These are phyloP conservation scores for Coemansia umbellata DNA, from an alignment of 192 early-diverging fungal genomes.

Conservation along the genomic window DNA sequence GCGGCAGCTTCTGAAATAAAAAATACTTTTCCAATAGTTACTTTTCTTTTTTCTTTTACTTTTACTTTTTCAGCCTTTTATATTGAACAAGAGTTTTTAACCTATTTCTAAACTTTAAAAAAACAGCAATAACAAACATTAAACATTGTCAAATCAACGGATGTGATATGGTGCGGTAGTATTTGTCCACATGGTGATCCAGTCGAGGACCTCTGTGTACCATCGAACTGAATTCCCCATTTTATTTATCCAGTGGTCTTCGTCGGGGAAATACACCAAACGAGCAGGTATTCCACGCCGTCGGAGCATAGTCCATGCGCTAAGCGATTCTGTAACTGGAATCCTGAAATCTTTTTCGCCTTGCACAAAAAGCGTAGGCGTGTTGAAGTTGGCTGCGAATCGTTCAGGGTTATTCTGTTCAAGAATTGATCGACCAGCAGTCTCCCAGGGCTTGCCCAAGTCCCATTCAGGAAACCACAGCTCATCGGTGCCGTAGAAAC, in stretches of 20 bases:
- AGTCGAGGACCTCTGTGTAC: conserved; percentile 66
- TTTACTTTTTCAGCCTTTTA: too few relatives aligned
- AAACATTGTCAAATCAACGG: conserved; percentile 2
- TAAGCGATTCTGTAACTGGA: conserved; percentile 65
- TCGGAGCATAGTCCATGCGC: conserved; percentile 72
- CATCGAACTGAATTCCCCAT: conserved; percentile 68
- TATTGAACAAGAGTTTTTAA: background rate
- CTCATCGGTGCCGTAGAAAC: conserved; percentile 74
- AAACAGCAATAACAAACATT: background rate
- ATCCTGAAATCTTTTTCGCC: conserved; percentile 69
- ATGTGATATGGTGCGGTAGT: conserved; percentile 31
- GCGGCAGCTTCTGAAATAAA: conserved; percentile 47
- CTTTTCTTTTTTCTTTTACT: too few relatives aligned
- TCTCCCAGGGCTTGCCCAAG: conserved; percentile 59
- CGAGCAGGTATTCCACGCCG: conserved; percentile 64
- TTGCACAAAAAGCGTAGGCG: conserved; percentile 78
- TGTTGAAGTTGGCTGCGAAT: conserved; percentile 65
- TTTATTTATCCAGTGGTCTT: conserved; percentile 71
- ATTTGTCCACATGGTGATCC: conserved; percentile 51
- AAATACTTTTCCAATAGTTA: too few relatives aligned
- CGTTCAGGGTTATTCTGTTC: conserved; percentile 68
- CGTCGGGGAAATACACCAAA: conserved; percentile 75
- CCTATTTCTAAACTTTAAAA: background rate
- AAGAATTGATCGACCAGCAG: conserved; percentile 51
- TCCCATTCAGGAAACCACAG: conserved; percentile 77